Base-by-base conservation (phyloP, 345 rosid species). In the Limnanthes douglasii region DNA sequence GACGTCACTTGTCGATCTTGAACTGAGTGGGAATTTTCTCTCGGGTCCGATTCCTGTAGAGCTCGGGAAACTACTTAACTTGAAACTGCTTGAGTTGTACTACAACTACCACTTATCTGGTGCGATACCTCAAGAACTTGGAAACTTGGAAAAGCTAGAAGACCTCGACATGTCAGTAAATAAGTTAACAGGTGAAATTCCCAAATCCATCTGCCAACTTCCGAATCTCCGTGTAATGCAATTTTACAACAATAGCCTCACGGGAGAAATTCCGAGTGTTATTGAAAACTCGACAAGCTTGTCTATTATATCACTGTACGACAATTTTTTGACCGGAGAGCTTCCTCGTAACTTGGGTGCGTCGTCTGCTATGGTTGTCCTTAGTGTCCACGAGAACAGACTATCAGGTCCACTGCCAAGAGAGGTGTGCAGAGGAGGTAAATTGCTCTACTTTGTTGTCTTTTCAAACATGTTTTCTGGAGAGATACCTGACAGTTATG, bases 121-220 rank as follows among this genome's bases (percentile, higher is more conserved):
- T 2, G 43, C 39, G 18, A 75, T 88, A 59, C 97, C 95, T 2
- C 82, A 69, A 48, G 85, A 75, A 33, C 62, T 88, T 17, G 97
- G 97, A 28, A 78, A 82, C 40, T 61, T 88, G 65, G 78, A 74
- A 24, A 75, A 88, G 64, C 90, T 88, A 4, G 38, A 30, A 13
- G 93, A 88, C 39, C 45, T 82, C 49, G 97, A 88, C 75, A 73
- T 88, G 48, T 88, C 97, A 2, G 97, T 88, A 46, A 82, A 69
- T 39, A 57, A 49, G 45, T 57, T 82, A 39, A 78, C 74, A 3
- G 93, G 95, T 25, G 61, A 37, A 20, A 76, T 88, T 39, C 97
- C 97, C 9, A 86, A 69, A 34, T 78, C 83, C 1, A 39, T 88
- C 15, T 72, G 78, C 44, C 64, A 68, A 51, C 90, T 88, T 36